Evolutionary conservation across 148 eudicot species (phyloP).

Genomic region (Amaranthus hypochondriacus): DNA sequence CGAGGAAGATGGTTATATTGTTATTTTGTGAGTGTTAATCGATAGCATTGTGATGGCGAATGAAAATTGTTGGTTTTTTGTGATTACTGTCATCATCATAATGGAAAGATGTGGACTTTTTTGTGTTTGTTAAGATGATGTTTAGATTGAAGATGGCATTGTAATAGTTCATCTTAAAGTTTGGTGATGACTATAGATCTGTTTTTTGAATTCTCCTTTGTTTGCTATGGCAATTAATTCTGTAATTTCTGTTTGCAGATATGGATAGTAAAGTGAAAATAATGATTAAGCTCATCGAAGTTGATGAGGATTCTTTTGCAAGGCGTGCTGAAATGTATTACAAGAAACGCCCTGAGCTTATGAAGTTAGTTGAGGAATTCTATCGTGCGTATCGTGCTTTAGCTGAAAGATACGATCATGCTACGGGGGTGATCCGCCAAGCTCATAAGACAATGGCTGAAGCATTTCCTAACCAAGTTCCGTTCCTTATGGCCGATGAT

Average conservation of each 20-base stretch:
- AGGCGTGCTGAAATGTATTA: constrained; percentile 93
- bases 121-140: not conserved
- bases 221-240: not conserved
- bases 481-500: constrained; percentile 49
- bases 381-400: constrained; percentile 91
- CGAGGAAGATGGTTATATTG: not conserved
- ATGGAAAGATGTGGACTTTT: not conserved
- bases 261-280: constrained; percentile 74
- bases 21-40: not conserved
- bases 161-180: not conserved
- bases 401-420: constrained; percentile 93
- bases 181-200: not conserved
- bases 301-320: constrained; percentile 91
- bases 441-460: constrained; percentile 90
- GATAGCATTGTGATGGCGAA: constrained; percentile 2
- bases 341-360: constrained; percentile 86
- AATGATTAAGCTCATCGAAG: constrained; percentile 89
- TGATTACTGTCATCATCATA: not conserved
- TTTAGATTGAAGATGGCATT: not conserved
- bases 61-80: not conserved
- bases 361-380: constrained; percentile 92
- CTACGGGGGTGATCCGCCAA: constrained; percentile 76
- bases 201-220: not conserved
- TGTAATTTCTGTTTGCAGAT: constrained; percentile 33
- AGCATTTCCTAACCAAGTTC: constrained; percentile 74